phyloP scores from a whole-genome alignment of 164 flowering plant genomes.

The Cinnamomum micranthum region DNA sequence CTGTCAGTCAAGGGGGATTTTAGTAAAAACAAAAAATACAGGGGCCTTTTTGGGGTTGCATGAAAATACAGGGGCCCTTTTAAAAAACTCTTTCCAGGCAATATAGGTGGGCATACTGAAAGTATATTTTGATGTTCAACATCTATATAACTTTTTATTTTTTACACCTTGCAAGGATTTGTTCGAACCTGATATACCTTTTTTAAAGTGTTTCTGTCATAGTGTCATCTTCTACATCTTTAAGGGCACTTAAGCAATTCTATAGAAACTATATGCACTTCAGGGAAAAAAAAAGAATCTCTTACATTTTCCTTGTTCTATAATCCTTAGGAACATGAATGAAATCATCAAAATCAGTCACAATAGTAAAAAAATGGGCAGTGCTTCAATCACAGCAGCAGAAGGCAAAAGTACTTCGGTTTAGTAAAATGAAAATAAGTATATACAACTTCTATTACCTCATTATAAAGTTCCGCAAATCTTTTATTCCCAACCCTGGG shows the following conservation, averaged over 20 bases:
- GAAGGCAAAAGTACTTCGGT: not conserved
- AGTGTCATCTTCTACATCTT: not conserved
- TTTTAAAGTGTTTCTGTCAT: not conserved
- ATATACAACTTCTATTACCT: slow-evolving; percentile 39
- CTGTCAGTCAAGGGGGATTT: too few relatives aligned
- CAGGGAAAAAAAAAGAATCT: not conserved
- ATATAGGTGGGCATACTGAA: not conserved
- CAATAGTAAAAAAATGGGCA: not conserved
- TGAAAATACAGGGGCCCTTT: not conserved
- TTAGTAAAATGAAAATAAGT: not conserved
- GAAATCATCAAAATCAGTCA: not conserved
- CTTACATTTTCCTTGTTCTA: not conserved
- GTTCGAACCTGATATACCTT: not conserved
- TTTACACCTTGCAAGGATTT: not conserved
- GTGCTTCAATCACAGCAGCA: not conserved
- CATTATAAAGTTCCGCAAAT: slow-evolving; percentile 86
- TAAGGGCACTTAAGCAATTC: not conserved
- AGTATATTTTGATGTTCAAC: not conserved
- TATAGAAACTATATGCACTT: not conserved
- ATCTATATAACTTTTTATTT: not conserved
- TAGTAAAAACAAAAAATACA: too few relatives aligned
- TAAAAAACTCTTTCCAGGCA: not conserved
- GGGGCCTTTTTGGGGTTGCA: too few relatives aligned
- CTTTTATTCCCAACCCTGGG: slow-evolving; percentile 95
- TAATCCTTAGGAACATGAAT: not conserved